Evolutionary conservation across 139 green algal species (phyloP).

Genomic region (Coccomyxa sp.): DNA sequence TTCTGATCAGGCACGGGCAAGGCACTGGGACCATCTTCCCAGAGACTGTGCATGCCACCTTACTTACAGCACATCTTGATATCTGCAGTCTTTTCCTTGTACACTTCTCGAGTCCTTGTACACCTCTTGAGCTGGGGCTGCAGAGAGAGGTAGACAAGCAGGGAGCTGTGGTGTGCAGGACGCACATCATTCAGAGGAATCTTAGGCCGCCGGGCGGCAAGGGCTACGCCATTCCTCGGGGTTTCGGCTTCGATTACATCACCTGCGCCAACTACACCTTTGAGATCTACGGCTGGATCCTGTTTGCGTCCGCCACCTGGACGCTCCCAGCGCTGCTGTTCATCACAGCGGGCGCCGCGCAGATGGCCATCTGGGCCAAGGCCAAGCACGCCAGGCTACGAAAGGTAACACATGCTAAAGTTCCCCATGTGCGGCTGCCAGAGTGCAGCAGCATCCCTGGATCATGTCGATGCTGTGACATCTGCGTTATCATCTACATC

Average conservation of each 20-base stretch:
- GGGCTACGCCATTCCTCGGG: slow-evolving; percentile 84
- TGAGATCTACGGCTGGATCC: slow-evolving; percentile 88
- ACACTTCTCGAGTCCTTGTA: too few species aligned
- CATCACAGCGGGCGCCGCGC: slow-evolving; percentile 62
- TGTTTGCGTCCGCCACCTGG: slow-evolving; percentile 83
- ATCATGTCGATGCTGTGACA: too few species aligned
- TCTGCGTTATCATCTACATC: too few species aligned
- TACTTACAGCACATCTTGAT: too few species aligned
- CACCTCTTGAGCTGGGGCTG: too few species aligned
- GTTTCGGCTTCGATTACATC: slow-evolving; percentile 92
- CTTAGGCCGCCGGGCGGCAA: slow-evolving; percentile 72
- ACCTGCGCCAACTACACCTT: slow-evolving; percentile 97
- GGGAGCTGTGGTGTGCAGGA: background rate
- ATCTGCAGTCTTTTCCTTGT: background rate
- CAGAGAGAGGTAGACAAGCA: too few species aligned
- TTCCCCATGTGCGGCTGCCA: too few species aligned
- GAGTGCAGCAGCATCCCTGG: too few species aligned
- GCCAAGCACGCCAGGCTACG: slow-evolving; percentile 88
- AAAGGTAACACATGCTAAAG: too few species aligned
- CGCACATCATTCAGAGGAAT: slow-evolving; percentile 81
- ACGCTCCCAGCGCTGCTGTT: slow-evolving; percentile 79
- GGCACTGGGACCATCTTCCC: too few species aligned
- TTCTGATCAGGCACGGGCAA: too few species aligned
- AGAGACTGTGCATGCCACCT: too few species aligned
- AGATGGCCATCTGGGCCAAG: slow-evolving; percentile 89